Conservation (phyloP, 345 rosid species). For the Populus tremula region DNA sequence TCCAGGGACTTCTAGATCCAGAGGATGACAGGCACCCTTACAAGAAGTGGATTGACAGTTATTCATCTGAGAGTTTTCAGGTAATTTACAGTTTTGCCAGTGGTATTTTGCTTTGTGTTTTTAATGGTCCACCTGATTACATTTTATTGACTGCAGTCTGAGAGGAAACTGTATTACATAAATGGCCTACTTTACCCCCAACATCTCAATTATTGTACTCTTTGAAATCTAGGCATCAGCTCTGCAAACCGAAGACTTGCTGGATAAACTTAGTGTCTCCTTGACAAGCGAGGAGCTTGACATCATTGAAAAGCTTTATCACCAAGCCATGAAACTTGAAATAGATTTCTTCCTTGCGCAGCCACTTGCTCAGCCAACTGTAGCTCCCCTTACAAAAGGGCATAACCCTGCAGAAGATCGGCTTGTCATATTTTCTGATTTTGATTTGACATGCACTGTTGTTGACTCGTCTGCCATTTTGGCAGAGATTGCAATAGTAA, state of each 20-base stretch:
- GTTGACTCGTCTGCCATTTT: slow-evolving; percentile 95
- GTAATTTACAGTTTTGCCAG: slow-evolving; percentile 34
- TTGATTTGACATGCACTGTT: slow-evolving; percentile 91
- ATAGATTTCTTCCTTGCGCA: slow-evolving; percentile 84
- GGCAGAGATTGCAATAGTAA: slow-evolving; percentile 90
- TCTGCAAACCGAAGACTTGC: slow-evolving; percentile 86
- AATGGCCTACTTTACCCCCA: slow-evolving; percentile 23
- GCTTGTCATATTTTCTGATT: slow-evolving; percentile 78
- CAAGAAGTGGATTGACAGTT: slow-evolving; percentile 82
- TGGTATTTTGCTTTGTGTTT: slow-evolving; percentile 9
- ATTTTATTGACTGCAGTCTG: slow-evolving; percentile 14
- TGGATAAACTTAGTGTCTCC: slow-evolving; percentile 85
- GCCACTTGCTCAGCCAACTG: slow-evolving; percentile 64
- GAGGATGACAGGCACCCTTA: slow-evolving; percentile 58
- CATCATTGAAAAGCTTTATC: slow-evolving; percentile 86
- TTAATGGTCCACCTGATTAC: slow-evolving; percentile 13
- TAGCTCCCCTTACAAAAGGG: slow-evolving; percentile 64
- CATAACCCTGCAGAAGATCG: slow-evolving; percentile 51
- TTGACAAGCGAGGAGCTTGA: slow-evolving; percentile 97
- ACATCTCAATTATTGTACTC: slow-evolving; percentile 37
- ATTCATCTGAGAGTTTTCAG: slow-evolving; percentile 77
- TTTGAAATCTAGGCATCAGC: slow-evolving; percentile 67
- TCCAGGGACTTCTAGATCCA: slow-evolving; percentile 48
- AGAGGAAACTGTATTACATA: slow-evolving; percentile 25
- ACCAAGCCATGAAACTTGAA: slow-evolving; percentile 97